These are phyloP conservation scores for Laburnicola sp. DNA, from an alignment of 2,329 filamentous ascomycete species.

Conservation along the genomic window DNA sequence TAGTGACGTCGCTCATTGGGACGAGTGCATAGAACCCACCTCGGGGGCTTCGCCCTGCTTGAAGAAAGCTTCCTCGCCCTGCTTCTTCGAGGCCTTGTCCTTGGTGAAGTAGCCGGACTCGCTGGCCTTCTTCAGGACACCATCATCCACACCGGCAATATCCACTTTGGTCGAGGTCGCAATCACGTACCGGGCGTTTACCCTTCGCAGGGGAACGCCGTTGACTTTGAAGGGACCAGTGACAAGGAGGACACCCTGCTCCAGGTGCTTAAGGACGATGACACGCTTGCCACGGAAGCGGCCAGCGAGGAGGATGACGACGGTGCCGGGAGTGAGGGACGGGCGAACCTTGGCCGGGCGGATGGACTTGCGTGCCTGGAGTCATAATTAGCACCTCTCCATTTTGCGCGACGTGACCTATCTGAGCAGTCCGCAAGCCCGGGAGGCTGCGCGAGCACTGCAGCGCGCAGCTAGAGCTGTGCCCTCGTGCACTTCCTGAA, in stretches of 20 bases:
- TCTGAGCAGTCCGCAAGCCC: neutral
- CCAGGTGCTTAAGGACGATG: slow-evolving; percentile 95
- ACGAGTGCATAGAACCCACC: slow-evolving; percentile 60
- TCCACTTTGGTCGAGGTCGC: slow-evolving; percentile 85
- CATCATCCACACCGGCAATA: slow-evolving; percentile 76
- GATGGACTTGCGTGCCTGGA: slow-evolving; percentile 89
- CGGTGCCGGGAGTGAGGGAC: slow-evolving; percentile 88
- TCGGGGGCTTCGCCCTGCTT: slow-evolving; percentile 97
- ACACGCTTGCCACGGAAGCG: slow-evolving; percentile 99
- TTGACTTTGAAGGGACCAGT: slow-evolving; percentile 99
- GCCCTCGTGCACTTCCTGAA: neutral
- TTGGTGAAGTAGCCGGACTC: slow-evolving; percentile 89
- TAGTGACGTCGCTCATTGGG: slow-evolving; percentile 12
- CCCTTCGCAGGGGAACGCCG: slow-evolving; percentile 92
- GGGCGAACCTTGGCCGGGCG: slow-evolving; percentile 84
- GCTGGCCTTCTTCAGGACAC: slow-evolving; percentile 76
- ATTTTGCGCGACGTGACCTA: neutral
- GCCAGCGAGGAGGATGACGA: slow-evolving; percentile 98
- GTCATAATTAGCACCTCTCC: slow-evolving; percentile 30
- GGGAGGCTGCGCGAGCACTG: neutral
- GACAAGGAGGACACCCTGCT: slow-evolving; percentile 97
- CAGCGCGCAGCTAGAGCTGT: neutral
- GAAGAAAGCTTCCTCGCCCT: slow-evolving; percentile 98
- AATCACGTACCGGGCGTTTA: slow-evolving; percentile 93
- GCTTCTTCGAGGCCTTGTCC: slow-evolving; percentile 95